A percentile compares a stretch with the other conserved stretches of the same genome.
Evolutionary conservation across 768 basidiomycete species (phyloP).

Genomic region (Russula olivacea): DNA sequence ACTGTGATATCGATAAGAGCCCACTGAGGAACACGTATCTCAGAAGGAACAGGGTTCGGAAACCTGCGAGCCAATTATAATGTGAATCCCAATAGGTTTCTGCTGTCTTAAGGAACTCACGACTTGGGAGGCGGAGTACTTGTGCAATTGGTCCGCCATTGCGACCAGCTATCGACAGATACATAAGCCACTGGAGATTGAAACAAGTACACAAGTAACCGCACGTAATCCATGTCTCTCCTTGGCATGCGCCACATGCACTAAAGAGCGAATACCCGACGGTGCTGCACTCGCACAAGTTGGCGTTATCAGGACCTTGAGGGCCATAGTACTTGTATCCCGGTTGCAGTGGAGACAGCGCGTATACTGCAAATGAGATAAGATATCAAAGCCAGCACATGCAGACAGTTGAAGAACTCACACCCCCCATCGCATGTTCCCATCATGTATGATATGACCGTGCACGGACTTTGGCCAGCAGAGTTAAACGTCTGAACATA

Average conservation of each 20-base stretch:
- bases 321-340: neutral
- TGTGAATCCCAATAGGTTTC: neutral
- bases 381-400: no score
- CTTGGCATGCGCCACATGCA: neutral
- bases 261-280: neutral
- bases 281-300: constrained; percentile 3
- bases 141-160: neutral
- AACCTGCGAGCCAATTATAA: neutral
- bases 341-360: no score
- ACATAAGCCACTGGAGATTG: neutral
- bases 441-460: neutral
- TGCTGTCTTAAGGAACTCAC: neutral
- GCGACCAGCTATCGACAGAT: neutral
- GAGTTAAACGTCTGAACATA: neutral
- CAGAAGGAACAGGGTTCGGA: neutral
- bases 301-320: neutral
- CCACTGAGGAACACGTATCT: neutral
- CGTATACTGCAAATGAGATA: neutral
- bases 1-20: no score
- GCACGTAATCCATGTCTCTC: neutral
- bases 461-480: neutral
- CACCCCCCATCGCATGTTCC: neutral
- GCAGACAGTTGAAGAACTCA: neutral
- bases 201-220: neutral
- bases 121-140: neutral